These are phyloP conservation scores for Platanus orientalis DNA, from an alignment of 164 flowering plant species.

Conservation along the genomic window DNA sequence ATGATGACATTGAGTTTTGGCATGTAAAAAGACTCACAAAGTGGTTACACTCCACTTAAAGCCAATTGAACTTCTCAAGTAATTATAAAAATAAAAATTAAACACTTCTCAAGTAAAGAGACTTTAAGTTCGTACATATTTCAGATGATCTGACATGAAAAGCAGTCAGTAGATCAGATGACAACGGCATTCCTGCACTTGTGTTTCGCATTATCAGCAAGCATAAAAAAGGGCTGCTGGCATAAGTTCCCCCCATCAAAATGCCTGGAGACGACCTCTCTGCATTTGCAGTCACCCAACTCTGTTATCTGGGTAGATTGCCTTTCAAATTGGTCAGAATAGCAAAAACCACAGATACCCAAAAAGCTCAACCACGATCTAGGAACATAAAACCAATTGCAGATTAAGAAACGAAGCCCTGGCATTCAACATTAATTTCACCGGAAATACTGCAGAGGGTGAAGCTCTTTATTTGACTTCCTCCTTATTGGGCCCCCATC, in stretches of 20 bases:
- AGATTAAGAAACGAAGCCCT: conserved; percentile 1
- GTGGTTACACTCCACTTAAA: too few relatives aligned
- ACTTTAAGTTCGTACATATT: too few relatives aligned
- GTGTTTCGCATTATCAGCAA: background rate
- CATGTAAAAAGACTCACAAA: too few relatives aligned
- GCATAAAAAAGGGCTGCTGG: background rate
- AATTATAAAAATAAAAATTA: too few relatives aligned
- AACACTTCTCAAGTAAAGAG: too few relatives aligned
- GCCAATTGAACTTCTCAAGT: too few relatives aligned
- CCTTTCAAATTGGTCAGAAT: conserved; percentile 10
- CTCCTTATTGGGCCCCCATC: conserved; percentile 35
- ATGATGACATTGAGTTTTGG: too few relatives aligned
- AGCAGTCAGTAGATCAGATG: background rate
- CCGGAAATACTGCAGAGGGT: too few relatives aligned
- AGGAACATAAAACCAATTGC: background rate
- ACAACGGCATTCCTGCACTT: too few relatives aligned
- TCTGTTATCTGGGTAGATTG: background rate
- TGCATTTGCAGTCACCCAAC: conserved; percentile 1
- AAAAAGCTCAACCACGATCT: background rate
- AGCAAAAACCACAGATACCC: conserved; percentile 14
- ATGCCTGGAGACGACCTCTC: background rate
- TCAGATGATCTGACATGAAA: background rate
- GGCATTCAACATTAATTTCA: too few relatives aligned
- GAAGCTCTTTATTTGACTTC: background rate
- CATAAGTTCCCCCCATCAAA: background rate